phyloP scores from a whole-genome alignment of 345 rosid species.

The Kernera saxatilis region DNA sequence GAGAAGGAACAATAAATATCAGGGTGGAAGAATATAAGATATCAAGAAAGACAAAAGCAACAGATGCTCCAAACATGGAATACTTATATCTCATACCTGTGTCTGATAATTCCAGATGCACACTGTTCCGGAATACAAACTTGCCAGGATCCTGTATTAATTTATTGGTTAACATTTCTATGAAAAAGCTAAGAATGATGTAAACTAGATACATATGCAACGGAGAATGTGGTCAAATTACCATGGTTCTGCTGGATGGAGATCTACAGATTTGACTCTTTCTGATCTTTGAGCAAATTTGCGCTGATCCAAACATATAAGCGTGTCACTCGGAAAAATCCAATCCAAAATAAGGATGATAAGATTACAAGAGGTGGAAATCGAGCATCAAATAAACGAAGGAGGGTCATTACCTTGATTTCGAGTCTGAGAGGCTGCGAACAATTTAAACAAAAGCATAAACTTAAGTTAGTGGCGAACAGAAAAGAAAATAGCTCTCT shows the following conservation, averaged over 20 bases:
- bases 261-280: conserved; percentile 59
- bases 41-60: neutral
- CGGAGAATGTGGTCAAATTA: conserved; percentile 8
- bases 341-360: neutral
- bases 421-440: conserved; percentile 44
- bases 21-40: neutral
- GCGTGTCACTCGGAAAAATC: conserved; percentile 4
- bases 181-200: neutral
- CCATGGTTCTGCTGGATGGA: conserved; percentile 73
- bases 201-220: neutral
- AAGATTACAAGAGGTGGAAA: neutral
- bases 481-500: neutral
- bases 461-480: conserved; percentile 7
- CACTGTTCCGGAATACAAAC: conserved; percentile 60
- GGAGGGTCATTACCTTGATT: conserved; percentile 35
- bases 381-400: neutral
- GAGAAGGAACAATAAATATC: neutral
- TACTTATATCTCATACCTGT: conserved; percentile 47
- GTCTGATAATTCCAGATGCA: conserved; percentile 70
- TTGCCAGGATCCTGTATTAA: conserved; percentile 50
- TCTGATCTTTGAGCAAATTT: conserved; percentile 48
- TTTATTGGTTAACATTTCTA: neutral
- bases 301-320: conserved; percentile 38
- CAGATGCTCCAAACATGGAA: neutral
- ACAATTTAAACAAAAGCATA: conserved; percentile 10